These are phyloP conservation scores for Thymus mandschuricus DNA, from an alignment of 257 asterid species.

Conservation along the genomic window DNA sequence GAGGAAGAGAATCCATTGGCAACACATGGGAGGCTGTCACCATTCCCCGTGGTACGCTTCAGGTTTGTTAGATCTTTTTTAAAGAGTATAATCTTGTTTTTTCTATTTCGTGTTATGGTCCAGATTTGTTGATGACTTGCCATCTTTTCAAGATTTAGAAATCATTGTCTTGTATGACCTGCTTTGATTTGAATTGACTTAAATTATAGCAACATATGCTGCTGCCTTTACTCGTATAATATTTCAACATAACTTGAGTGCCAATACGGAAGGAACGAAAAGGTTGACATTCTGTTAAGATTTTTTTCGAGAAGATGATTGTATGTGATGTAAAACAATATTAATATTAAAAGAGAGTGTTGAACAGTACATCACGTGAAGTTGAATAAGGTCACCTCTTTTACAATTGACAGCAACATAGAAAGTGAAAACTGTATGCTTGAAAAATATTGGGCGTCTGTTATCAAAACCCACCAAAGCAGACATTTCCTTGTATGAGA, in stretches of 20 bases:
- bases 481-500: neutral
- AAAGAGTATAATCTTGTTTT: slow-evolving; percentile 18
- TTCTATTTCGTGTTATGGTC: neutral
- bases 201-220: slow-evolving; percentile 16
- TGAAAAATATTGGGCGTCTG: too few relatives aligned
- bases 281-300: neutral
- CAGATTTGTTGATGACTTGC: slow-evolving; percentile 21
- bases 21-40: slow-evolving; percentile 79
- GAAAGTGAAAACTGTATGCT: too few relatives aligned
- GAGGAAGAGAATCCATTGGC: slow-evolving; percentile 55
- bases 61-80: slow-evolving; percentile 76
- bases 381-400: neutral
- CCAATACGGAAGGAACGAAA: neutral
- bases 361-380: neutral
- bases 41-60: slow-evolving; percentile 99
- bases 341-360: slow-evolving; percentile 11
- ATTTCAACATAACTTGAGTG: neutral
- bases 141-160: slow-evolving; percentile 8
- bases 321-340: slow-evolving; percentile 13
- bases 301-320: neutral
- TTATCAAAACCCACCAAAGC: too few relatives aligned
- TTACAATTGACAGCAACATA: too few relatives aligned
- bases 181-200: slow-evolving; percentile 26
- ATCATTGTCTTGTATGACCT: slow-evolving; percentile 25
- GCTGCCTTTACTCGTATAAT: slow-evolving; percentile 3